Percentiles rank a stretch among this genome's conserved stretches.
Conservation (phyloP, 1,139 yeast species). For the Nakaseomyces delphensis region DNA sequence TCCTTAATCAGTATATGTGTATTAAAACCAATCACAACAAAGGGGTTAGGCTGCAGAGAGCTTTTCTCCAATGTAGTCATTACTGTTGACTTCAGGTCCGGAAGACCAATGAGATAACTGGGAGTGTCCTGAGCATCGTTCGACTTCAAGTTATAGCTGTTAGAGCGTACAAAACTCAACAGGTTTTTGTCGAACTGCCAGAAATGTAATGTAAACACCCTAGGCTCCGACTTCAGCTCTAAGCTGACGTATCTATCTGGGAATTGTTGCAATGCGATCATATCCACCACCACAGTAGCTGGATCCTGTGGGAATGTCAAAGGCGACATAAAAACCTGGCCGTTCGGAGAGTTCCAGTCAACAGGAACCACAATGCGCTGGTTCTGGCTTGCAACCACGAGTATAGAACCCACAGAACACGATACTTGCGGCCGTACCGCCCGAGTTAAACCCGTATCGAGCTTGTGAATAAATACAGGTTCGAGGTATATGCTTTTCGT, state of each 20-base stretch:
- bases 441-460: background rate
- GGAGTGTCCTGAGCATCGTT: constrained; percentile 25
- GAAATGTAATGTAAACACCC: background rate
- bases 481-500: constrained; percentile 41
- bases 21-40: constrained; percentile 45
- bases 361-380: constrained; percentile 4
- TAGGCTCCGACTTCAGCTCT: background rate
- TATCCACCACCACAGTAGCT: constrained; percentile 1
- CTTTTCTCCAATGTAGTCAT: constrained; percentile 11
- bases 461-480: background rate
- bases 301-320: background rate
- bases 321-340: background rate
- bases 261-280: background rate
- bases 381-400: background rate
- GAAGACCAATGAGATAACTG: constrained; percentile 30
- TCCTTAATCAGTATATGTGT: constrained; percentile 41
- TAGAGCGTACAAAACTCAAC: background rate
- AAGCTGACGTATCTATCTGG: background rate
- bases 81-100: constrained; percentile 21
- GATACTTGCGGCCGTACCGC: background rate
- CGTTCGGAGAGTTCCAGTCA: background rate
- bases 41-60: constrained; percentile 38
- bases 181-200: constrained; percentile 1
- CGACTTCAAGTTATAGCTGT: background rate
- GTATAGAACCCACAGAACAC: background rate